Evolutionary conservation across 2,329 filamentous ascomycete genomes (phyloP).

Genomic region (Fusarium sororula): DNA sequence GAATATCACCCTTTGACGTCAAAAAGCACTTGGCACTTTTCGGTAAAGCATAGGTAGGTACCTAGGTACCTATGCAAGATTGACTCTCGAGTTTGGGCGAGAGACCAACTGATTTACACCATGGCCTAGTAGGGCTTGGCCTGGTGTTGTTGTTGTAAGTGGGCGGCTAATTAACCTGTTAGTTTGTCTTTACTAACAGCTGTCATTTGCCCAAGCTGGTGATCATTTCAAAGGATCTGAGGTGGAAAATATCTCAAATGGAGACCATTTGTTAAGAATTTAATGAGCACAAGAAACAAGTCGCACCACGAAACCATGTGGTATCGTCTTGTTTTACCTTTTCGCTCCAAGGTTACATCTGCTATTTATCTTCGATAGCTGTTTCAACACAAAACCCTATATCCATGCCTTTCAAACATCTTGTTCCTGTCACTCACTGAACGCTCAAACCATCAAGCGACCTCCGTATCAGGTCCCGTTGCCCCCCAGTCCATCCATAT

Average conservation of each 20-base stretch:
- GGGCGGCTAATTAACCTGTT: constrained; percentile 22
- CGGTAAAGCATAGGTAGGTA: not conserved
- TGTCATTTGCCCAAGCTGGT: constrained; percentile 25
- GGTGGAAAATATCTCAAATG: constrained; percentile 6
- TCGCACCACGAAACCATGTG: not conserved
- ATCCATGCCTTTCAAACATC: constrained; percentile 1
- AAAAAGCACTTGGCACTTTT: not conserved
- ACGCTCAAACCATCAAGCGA: not conserved
- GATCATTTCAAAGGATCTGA: constrained; percentile 8
- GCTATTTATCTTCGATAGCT: not conserved
- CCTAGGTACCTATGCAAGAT: not conserved
- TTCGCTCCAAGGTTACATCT: not conserved
- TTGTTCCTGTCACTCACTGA: constrained; percentile 10
- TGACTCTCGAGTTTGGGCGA: not conserved
- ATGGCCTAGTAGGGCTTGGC: constrained; percentile 6
- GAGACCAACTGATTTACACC: not conserved
- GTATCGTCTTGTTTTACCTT: not conserved
- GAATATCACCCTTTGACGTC: constrained; percentile 11
- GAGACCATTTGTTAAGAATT: not conserved
- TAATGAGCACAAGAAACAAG: not conserved
- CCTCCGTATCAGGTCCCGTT: not conserved
- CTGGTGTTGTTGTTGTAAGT: constrained; percentile 4
- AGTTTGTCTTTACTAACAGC: not conserved
- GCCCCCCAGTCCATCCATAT: constrained; percentile 18
- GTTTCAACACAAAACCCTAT: constrained; percentile 16